A percentile compares a stretch with the other conserved stretches of the same genome.
Conservation (phyloP, 2,329 filamentous ascomycete species). For the Stagonosporopsis rhizophila region DNA sequence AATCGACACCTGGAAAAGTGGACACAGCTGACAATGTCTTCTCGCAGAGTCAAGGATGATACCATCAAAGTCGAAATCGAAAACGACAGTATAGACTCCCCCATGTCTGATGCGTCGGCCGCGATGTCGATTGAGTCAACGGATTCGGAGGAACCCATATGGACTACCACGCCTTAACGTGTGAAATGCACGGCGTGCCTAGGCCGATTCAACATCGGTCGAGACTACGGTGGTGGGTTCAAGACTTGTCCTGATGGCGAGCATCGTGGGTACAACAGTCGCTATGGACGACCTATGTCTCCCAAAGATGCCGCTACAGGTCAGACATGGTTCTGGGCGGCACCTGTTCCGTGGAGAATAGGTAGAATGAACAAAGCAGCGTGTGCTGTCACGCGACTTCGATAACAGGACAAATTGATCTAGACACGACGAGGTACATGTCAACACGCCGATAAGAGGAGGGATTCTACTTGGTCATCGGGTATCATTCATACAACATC, state of each 20-base stretch:
- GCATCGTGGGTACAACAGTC: too few relatives aligned
- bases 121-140: not conserved
- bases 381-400: too few relatives aligned
- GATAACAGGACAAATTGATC: too few relatives aligned
- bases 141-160: not conserved
- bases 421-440: too few relatives aligned
- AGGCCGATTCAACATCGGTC: not conserved
- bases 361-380: too few relatives aligned
- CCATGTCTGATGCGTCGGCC: not conserved
- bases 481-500: constrained; percentile 22
- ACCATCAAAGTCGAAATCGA: not conserved
- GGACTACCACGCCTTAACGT: not conserved
- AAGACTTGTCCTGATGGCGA: too few relatives aligned
- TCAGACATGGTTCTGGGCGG: too few relatives aligned
- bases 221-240: not conserved
- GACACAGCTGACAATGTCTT: not conserved
- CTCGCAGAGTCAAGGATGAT: not conserved
- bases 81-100: not conserved
- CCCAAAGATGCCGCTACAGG: too few relatives aligned
- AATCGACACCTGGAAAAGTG: not conserved
- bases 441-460: too few relatives aligned
- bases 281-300: too few relatives aligned
- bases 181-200: not conserved
- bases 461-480: not conserved
- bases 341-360: too few relatives aligned